These are phyloP conservation scores for Seminavis robusta DNA, from an alignment of 108 stramenopile species.

Conservation along the genomic window DNA sequence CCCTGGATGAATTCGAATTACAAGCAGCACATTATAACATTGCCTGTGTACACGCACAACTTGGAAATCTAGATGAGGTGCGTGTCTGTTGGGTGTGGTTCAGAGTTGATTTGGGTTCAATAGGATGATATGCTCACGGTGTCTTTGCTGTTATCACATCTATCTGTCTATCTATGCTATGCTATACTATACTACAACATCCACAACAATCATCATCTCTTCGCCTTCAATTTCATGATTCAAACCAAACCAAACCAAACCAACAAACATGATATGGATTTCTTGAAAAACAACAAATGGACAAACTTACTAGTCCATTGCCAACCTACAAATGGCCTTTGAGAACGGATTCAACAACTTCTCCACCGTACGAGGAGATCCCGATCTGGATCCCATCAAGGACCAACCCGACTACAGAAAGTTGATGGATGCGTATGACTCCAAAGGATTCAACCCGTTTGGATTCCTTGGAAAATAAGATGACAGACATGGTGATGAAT, in stretches of 20 bases:
- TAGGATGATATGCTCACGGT: not conserved
- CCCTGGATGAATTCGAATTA: slow-evolving; percentile 77
- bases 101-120: not conserved
- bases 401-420: slow-evolving; percentile 43
- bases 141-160: not conserved
- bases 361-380: slow-evolving; percentile 68
- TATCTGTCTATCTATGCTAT: slow-evolving; percentile 1
- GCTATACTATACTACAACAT: not conserved
- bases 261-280: no score
- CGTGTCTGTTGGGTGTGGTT: slow-evolving; percentile 1
- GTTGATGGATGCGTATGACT: slow-evolving; percentile 63
- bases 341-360: slow-evolving; percentile 80
- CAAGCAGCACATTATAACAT: slow-evolving; percentile 86
- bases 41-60: slow-evolving; percentile 68
- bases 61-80: slow-evolving; percentile 57
- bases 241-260: no score
- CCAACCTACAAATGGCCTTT: slow-evolving; percentile 59
- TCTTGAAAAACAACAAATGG: no score
- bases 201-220: not conserved
- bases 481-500: not conserved
- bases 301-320: slow-evolving; percentile 40
- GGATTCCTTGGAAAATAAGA: slow-evolving; percentile 49
- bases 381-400: slow-evolving; percentile 57
- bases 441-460: slow-evolving; percentile 63
- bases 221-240: not conserved